These are phyloP conservation scores for Wakefieldia striispora DNA, from an alignment of 768 basidiomycete genomes.

Conservation along the genomic window DNA sequence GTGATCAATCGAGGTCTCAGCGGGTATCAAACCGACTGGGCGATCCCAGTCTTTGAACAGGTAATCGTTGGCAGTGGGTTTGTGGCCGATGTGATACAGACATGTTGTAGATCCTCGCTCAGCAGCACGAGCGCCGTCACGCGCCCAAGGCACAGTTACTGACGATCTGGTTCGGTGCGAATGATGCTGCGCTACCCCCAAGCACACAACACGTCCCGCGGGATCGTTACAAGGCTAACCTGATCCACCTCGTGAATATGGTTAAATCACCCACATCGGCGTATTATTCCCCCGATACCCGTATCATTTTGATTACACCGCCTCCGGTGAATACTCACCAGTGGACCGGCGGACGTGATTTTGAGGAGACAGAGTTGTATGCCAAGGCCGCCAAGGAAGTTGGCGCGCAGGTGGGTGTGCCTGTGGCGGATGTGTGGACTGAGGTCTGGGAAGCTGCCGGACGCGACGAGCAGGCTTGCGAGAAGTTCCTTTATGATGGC, in stretches of 20 bases:
- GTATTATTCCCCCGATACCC: slow-evolving; percentile 68
- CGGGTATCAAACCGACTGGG: slow-evolving; percentile 90
- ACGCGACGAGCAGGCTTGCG: slow-evolving; percentile 50
- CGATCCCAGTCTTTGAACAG: slow-evolving; percentile 73
- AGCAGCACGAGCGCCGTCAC: slow-evolving; percentile 42
- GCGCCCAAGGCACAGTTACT: slow-evolving; percentile 68
- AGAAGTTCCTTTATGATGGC: slow-evolving; percentile 64
- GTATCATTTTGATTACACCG: slow-evolving; percentile 79
- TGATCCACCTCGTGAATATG: slow-evolving; percentile 58
- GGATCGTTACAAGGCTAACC: slow-evolving; percentile 58
- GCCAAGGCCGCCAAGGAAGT: slow-evolving; percentile 68
- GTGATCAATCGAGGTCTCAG: slow-evolving; percentile 81
- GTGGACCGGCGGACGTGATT: slow-evolving; percentile 48
- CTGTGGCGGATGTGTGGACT: slow-evolving; percentile 74
- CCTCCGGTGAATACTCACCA: slow-evolving; percentile 75
- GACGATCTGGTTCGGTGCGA: slow-evolving; percentile 87
- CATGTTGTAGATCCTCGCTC: slow-evolving; percentile 53
- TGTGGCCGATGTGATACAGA: neutral
- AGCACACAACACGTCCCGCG: slow-evolving; percentile 78
- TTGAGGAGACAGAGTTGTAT: slow-evolving; percentile 63
- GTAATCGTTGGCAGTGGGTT: slow-evolving; percentile 31
- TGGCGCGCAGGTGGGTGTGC: slow-evolving; percentile 51
- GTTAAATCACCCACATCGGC: slow-evolving; percentile 60
- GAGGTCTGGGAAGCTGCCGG: slow-evolving; percentile 74
- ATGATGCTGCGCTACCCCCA: slow-evolving; percentile 72